phyloP scores from a whole-genome alignment of 2,329 filamentous ascomycete genomes.

The Stagonosporopsis cucurbitacearum region DNA sequence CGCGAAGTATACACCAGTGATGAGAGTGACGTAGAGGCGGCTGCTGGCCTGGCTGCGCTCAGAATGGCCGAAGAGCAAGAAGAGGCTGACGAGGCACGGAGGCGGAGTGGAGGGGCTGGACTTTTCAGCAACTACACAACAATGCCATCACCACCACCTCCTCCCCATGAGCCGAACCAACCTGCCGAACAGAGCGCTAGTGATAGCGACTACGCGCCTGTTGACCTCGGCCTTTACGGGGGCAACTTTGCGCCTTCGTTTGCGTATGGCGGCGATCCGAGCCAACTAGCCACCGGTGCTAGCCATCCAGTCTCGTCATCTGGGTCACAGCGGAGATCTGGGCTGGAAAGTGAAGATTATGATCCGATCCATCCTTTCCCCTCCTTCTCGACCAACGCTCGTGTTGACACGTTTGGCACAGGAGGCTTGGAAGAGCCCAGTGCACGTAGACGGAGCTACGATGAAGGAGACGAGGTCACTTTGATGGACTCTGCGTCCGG shows the following conservation, averaged over 20 bases:
- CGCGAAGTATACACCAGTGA: constrained; percentile 57
- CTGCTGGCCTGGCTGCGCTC: constrained; percentile 83
- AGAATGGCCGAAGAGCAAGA: constrained; percentile 82
- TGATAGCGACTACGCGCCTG: constrained; percentile 72
- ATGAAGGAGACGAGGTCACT: constrained; percentile 82
- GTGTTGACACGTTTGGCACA: constrained; percentile 88
- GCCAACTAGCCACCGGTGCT: constrained; percentile 47
- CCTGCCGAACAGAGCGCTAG: constrained; percentile 46
- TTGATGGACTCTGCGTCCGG: constrained; percentile 48
- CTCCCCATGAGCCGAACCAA: constrained; percentile 40
- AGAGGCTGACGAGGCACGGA: constrained; percentile 63
- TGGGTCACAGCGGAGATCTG: constrained; percentile 54
- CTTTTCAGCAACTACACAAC: constrained; percentile 57
- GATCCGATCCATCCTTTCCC: constrained; percentile 64
- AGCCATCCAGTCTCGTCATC: constrained; percentile 53
- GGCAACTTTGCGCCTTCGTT: constrained; percentile 72
- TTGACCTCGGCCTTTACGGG: constrained; percentile 77
- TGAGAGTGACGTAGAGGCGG: constrained; percentile 87
- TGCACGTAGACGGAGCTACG: constrained; percentile 79
- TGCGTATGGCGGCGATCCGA: constrained; percentile 64
- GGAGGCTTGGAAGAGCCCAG: constrained; percentile 82
- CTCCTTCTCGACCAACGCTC: constrained; percentile 65
- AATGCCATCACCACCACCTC: constrained; percentile 50
- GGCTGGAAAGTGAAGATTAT: constrained; percentile 51
- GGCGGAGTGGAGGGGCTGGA: constrained; percentile 63